Percentiles rank a stretch among this genome's conserved stretches.
phyloP scores from a whole-genome alignment of 1,284 basidiomycete genomes.

The Lentinus polychrous region DNA sequence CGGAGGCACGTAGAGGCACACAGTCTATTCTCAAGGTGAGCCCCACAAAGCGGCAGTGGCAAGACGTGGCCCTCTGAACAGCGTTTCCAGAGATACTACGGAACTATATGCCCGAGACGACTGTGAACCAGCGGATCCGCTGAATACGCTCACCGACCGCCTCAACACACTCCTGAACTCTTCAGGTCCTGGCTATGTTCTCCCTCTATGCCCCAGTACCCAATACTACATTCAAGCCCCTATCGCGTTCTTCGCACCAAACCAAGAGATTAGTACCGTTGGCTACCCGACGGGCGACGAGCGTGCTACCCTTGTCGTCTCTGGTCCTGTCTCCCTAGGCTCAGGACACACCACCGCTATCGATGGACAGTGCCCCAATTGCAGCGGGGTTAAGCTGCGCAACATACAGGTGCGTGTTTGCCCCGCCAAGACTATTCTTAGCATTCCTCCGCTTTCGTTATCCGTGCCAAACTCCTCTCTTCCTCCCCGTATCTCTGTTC shows the following conservation, averaged over 20 bases:
- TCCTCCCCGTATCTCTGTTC: no score
- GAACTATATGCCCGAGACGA: slow-evolving; percentile 17
- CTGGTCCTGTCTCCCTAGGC: slow-evolving; percentile 47
- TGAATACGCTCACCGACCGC: slow-evolving; percentile 59
- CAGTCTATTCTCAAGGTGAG: slow-evolving; percentile 12
- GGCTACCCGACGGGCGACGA: slow-evolving; percentile 61
- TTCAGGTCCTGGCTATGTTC: slow-evolving; percentile 56
- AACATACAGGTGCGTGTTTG: slow-evolving; percentile 57
- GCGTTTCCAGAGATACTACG: slow-evolving; percentile 5
- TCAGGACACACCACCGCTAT: slow-evolving; percentile 66
- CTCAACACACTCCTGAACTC: slow-evolving; percentile 60
- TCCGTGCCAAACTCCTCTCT: no score
- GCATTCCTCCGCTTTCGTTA: background rate
- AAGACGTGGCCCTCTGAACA: background rate
- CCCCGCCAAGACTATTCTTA: background rate
- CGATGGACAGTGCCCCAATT: slow-evolving; percentile 52
- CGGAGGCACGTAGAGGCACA: slow-evolving; percentile 9
- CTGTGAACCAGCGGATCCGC: slow-evolving; percentile 51
- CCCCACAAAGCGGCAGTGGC: background rate
- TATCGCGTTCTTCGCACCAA: slow-evolving; percentile 53
- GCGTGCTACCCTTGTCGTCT: slow-evolving; percentile 49
- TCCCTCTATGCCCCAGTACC: slow-evolving; percentile 57
- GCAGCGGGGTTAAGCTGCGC: slow-evolving; percentile 53
- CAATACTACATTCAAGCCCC: slow-evolving; percentile 59
- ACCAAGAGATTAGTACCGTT: slow-evolving; percentile 74